Base-by-base conservation (phyloP, 805 yeast genomes). In the Candida maris region DNA sequence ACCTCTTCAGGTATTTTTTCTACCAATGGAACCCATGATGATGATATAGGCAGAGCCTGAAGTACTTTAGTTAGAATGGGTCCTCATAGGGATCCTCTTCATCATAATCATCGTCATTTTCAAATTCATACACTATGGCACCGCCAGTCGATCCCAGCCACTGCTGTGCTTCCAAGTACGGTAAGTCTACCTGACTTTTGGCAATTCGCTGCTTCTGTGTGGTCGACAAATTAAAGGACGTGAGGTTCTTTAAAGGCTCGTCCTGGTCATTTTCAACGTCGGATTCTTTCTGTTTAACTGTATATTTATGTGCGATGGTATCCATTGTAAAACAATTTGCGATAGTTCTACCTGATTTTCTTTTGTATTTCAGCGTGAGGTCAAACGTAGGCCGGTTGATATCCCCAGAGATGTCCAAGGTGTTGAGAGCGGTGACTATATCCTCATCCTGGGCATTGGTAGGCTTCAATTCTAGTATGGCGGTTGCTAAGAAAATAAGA, bases 21-120 rank as follows among this genome's bases (percentile, higher is more conserved):
- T 14, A 26, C 46, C 2, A 32, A 24, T 14, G 28, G 37, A 0
- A 31, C 20, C 16, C 44, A 32, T n/a, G 52, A 44, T 4, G 54
- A 50, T n/a, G 50, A 48, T 4, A 32, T 26, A 16, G 7, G 31
- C 27, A 27, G 36, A 33, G n/a, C n/a, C n/a, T n/a, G n/a, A n/a
- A n/a, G n/a, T n/a, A n/a, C n/a, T n/a, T n/a, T n/a, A 37, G 20
- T n/a, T 27, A 5, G 15, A 87, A 88, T 5, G 97, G 97, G 55
- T 91, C 97, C 57, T 91, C 98, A 54, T 81, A 91, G 0, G 97
- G 97, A 61, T 91, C 98, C 51, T 93, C 97, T 58, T 91, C 98
- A 54, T 91, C 98, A 55, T 89, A 91, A 59, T 91, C 98, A 57
- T 91, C 98, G 59, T 91, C 97, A 55, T 89, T 86, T 52, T 93